Percentiles rank a stretch among this genome's conserved stretches.
Conservation (phyloP, 2,329 filamentous ascomycete genomes). For the Beauveria brongniartii region DNA sequence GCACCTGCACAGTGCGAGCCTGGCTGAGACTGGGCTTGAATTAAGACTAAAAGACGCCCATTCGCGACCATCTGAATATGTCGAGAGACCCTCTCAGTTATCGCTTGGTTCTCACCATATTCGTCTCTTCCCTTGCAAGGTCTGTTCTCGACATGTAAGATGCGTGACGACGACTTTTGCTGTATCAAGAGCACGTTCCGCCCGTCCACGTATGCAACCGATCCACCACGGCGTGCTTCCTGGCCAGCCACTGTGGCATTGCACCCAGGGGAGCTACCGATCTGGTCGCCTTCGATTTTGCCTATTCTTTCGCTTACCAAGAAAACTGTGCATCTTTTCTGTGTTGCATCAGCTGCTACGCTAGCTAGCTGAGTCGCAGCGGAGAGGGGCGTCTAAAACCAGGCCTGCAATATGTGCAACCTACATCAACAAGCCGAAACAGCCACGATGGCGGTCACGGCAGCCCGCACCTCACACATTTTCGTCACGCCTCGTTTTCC, state of each 20-base stretch:
- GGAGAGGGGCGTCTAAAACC: background rate
- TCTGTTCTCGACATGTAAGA: background rate
- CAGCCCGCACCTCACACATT: background rate
- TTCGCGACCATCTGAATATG: background rate
- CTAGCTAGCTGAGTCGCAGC: background rate
- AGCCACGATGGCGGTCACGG: background rate
- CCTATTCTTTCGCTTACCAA: background rate
- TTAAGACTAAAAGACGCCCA: background rate
- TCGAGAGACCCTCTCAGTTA: background rate
- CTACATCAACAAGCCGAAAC: background rate
- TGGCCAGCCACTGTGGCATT: constrained; percentile 1
- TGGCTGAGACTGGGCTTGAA: background rate
- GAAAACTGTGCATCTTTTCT: background rate
- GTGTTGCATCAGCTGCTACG: background rate
- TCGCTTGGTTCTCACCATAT: background rate
- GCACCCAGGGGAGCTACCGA: background rate
- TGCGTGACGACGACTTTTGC: background rate
- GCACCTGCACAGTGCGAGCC: background rate
- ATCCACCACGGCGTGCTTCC: background rate
- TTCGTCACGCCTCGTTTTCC: background rate
- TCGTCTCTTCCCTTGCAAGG: background rate
- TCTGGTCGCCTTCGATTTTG: background rate
- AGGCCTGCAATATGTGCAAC: background rate
- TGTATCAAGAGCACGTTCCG: background rate
- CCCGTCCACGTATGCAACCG: background rate